Percentiles rank a stretch among this genome's conserved stretches.
phyloP scores from a whole-genome alignment of 345 rosid genomes.

The Aquilaria sinensis region DNA sequence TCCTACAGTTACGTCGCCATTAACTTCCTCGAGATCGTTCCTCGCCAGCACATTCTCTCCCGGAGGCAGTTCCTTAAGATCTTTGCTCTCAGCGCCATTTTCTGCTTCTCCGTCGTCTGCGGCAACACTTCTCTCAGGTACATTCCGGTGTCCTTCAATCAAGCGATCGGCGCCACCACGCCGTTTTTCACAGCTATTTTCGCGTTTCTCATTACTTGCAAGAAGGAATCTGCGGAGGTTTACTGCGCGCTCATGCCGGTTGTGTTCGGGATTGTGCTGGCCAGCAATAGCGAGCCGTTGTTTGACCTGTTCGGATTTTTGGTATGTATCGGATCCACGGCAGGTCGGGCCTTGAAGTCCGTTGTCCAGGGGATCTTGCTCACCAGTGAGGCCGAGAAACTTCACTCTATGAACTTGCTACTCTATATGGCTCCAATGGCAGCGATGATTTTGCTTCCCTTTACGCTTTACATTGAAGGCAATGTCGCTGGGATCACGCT shows the following conservation, averaged over 20 bases:
- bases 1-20: slow-evolving; percentile 73
- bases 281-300: slow-evolving; percentile 88
- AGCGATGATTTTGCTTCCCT: slow-evolving; percentile 79
- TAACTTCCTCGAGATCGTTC: slow-evolving; percentile 65
- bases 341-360: slow-evolving; percentile 93
- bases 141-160: slow-evolving; percentile 96
- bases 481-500: slow-evolving; percentile 65
- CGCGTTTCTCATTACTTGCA: slow-evolving; percentile 83
- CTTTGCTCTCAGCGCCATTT: slow-evolving; percentile 69
- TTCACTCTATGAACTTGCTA: slow-evolving; percentile 91
- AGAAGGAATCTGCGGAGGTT: slow-evolving; percentile 80
- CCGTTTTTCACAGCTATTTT: slow-evolving; percentile 97
- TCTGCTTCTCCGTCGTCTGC: slow-evolving; percentile 93
- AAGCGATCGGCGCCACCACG: slow-evolving; percentile 96
- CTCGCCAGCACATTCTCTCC: slow-evolving; percentile 76
- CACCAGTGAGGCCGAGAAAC: slow-evolving; percentile 85
- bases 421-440: slow-evolving; percentile 99
- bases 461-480: slow-evolving; percentile 90
- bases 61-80: slow-evolving; percentile 78
- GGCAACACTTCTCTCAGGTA: slow-evolving; percentile 92
- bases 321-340: slow-evolving; percentile 87
- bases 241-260: slow-evolving; percentile 86
- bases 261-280: slow-evolving; percentile 86
- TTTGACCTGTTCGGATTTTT: slow-evolving; percentile 91
- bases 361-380: slow-evolving; percentile 84